Evolutionary conservation across 148 eudicot species (phyloP), one percentile per base, ranked within the genome.

Genomic region (Dysphania ambrosioides): DNA sequence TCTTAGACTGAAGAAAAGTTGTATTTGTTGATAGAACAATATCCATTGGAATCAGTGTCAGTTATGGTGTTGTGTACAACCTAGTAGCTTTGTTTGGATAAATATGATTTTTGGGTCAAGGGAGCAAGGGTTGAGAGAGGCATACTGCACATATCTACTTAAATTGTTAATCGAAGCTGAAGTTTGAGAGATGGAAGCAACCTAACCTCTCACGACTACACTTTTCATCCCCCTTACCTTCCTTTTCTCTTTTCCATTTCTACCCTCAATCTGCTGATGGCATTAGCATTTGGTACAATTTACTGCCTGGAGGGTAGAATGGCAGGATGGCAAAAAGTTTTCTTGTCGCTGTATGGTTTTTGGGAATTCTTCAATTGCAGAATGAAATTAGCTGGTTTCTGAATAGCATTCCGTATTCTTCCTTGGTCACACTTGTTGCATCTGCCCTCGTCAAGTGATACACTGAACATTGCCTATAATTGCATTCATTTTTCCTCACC

Each of bases 371-470:
- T 51, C 21, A 23, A 51, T 19, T 1, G 57, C 23, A 51, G 23
- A 51, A 18, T 51, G 57, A 51, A 51, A 4, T 51, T 51, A 23
- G 36, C 31, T 68, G 29, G 35, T 27, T 42, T 53, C 24, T 16
- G 24, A 4, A 3, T 12, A 47, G 19, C 23, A 30, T 8, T 12
- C 13, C 0, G 18, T 29, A 27, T 44, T 13, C 10, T 2, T 27
- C 42, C 40, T 16, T n/a, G 58, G 58, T 53, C 11, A 2, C 29
- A 66, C 29, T 21, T 67, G 51, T 24, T 67, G 7, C 53, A n/a
- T n/a, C 71, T 53, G 44, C 34, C 59, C 16, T 61, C 67, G 34
- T 63, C 67, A 63, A 63, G 16, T 63, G 13, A 53, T 53, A n/a
- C 8, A 53, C 24, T 53, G 58, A 24, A 53, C 26, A n/a, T 19